These are phyloP conservation scores for Bacterosira constricta DNA, from an alignment of 108 stramenopile species.

Conservation along the genomic window DNA sequence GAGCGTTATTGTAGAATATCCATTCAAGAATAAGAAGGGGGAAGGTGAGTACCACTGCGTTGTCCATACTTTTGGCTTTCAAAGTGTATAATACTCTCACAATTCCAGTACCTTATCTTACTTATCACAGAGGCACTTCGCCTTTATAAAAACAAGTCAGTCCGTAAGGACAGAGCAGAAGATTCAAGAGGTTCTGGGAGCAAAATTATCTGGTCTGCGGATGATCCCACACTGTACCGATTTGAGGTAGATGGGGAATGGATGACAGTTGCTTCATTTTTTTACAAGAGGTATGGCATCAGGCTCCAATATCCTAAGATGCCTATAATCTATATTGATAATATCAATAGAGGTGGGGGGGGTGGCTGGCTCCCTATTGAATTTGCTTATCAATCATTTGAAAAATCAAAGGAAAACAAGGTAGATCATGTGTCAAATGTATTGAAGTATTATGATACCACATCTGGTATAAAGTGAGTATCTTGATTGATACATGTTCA, in stretches of 20 bases:
- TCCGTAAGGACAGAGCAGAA: slow-evolving; percentile 2
- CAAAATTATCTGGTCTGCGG: neutral
- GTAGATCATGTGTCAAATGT: slow-evolving; percentile 9
- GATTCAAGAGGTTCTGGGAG: neutral
- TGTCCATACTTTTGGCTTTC: neutral
- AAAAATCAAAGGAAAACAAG: slow-evolving; percentile 34
- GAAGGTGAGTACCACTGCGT: neutral
- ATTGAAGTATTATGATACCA: slow-evolving; percentile 24
- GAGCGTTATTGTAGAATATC: neutral
- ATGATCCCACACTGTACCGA: slow-evolving; percentile 6
- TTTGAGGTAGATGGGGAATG: neutral
- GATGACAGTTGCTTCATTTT: slow-evolving; percentile 1
- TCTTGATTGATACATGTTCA: neutral
- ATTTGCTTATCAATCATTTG: slow-evolving; percentile 37
- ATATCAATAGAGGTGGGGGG: neutral
- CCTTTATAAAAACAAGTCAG: neutral
- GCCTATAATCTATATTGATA: slow-evolving; percentile 37
- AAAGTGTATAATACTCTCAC: neutral
- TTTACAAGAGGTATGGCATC: neutral
- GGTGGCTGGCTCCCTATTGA: slow-evolving; percentile 42
- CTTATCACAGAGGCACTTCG: neutral
- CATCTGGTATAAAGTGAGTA: slow-evolving; percentile 19
- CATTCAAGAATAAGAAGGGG: neutral
- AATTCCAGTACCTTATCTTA: neutral
- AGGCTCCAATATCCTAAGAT: slow-evolving; percentile 18